Conservation (phyloP, 1,139 yeast species). For the Geotrichum carabidarum region DNA sequence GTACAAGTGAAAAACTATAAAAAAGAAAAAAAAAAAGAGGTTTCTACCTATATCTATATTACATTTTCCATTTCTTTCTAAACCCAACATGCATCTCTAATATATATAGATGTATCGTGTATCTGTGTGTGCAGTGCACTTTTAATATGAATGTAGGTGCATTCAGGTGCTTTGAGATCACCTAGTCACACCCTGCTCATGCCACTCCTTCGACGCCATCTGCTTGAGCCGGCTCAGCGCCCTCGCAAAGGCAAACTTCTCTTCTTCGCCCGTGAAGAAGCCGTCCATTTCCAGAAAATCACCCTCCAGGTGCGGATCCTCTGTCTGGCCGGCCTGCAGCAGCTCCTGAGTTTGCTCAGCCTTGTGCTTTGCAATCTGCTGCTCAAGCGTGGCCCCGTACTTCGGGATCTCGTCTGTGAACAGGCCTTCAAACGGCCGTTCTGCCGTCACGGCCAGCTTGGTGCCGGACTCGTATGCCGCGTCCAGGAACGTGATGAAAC, state of each 20-base stretch:
- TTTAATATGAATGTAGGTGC: no score
- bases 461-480: slow-evolving; percentile 92
- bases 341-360: background rate
- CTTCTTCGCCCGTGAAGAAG: slow-evolving; percentile 87
- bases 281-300: slow-evolving; percentile 71
- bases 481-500: slow-evolving; percentile 90
- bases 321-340: background rate
- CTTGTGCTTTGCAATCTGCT: background rate
- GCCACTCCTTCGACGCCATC: slow-evolving; percentile 92
- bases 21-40: no score
- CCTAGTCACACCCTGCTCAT: slow-evolving; percentile 10
- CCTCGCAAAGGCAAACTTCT: slow-evolving; percentile 92
- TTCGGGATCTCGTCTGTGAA: slow-evolving; percentile 80
- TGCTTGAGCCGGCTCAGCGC: slow-evolving; percentile 86
- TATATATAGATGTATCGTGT: no score
- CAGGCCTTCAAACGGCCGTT: slow-evolving; percentile 74
- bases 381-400: slow-evolving; percentile 34
- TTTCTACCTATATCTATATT: no score
- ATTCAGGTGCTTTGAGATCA: background rate
- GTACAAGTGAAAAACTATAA: no score
- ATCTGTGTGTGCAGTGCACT: no score
- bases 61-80: no score
- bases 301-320: slow-evolving; percentile 42
- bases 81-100: no score
- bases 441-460: slow-evolving; percentile 81